Evolutionary conservation across 306 rosid genomes (phyloP), one percentile per base, ranked within the genome.

Genomic region (Trifolium repens): DNA sequence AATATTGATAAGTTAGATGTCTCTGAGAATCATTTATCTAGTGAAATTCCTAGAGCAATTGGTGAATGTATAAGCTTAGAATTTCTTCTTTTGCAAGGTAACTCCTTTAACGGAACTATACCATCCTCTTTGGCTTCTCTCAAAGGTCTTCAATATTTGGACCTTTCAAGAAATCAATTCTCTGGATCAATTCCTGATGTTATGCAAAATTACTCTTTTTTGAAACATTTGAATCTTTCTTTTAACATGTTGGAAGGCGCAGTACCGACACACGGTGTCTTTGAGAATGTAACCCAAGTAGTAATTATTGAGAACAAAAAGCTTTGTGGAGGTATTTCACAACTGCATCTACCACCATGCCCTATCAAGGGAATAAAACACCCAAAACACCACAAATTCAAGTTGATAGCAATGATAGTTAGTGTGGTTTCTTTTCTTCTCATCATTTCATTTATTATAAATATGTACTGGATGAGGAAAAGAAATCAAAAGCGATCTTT

Each of bases 21-120:
- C 14, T 55, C 34, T 1, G 15, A 54, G 14, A 54, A 54, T 19
- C 32, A 54, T 9, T 9, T 54, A 0, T 54, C 61, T 1, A 5
- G 30, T 1, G 30, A 8, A 3, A 19, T 54, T 54, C 60, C 60
- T 54, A 4, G 1, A 54, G 3, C 60, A 0, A 9, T 54, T 19
- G 60, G 32, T 54, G 60, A 54, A 9, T 54, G 60, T 2, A 9
- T 19, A 19, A 17, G 60, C 2, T 19, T 54, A 54, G 30, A 19
- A 19, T 54, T 9, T 2, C 75, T 85, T 71, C 11, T 5, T 37
- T 40, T 85, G 4, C 57, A 77, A 14, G 81, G 70, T 0, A 85
- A 84, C 50, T 80, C 39, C n/a, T 81, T 88, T n/a, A 34, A 19
- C 1, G 83, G 86, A 47, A 67, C 0, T 16, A n/a, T 83, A 35